Base-by-base conservation (phyloP, 176 grass and related monocot species). In the Carex myosuroides region DNA sequence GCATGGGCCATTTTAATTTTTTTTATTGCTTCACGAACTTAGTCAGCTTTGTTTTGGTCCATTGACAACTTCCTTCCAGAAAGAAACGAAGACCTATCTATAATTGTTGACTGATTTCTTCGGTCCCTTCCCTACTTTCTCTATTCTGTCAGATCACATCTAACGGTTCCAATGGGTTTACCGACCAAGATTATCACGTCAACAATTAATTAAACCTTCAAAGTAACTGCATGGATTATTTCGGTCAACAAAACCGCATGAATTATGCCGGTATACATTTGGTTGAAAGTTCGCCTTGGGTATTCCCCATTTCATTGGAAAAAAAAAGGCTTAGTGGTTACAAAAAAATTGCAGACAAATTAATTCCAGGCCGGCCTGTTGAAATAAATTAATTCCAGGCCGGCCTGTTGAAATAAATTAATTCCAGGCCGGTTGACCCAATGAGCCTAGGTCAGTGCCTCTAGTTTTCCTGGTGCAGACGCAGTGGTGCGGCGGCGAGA, bases 1-100 rank as follows among this genome's bases (percentile, higher is more conserved):
- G 94, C 88, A 97, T 97, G 79, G 91, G 91, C 91, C 86, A 97
- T 12, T 10, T 12, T 1, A 29, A 26, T 64, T 29, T 64, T 32
- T 64, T 64, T 13, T 1, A 3, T 26, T 64, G 10, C 4, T 29
- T 10, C 10, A 2, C 7, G 44, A 1, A n/a, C 13, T 18, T 5
- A n/a, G 56, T 10, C 60, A 62, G 8, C 60, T 3, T 11, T 22
- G 26, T 32, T 64, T 57, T 66, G 26, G 29, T 6, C 4, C 12
- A 14, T 66, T 66, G 64, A 66, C 64, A 35, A 66, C 20, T 35
- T 68, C 3, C 12, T 68, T 68, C 64, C 18, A 37, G 64, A 37
- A 35, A 37, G 13, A 35, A 66, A 64, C 12, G 13, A 66, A 2
- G 21, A 66, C 11, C 26, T 26, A 29, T 11, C 26, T 26, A 29